Evolutionary conservation across 768 basidiomycete genomes (phyloP).

Genomic region (Heimioporus sp.): DNA sequence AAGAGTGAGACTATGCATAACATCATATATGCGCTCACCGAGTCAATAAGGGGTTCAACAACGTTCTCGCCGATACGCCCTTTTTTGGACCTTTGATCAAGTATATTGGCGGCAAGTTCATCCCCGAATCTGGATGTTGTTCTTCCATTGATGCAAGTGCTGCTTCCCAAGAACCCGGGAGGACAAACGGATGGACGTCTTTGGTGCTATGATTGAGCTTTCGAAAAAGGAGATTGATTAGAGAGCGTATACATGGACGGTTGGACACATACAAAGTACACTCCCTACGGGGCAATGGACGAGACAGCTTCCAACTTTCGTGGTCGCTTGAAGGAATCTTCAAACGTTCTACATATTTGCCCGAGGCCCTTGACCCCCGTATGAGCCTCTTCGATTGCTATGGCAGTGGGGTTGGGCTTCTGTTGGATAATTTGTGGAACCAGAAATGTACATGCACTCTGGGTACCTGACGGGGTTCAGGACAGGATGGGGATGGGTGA

Average conservation of each 20-base stretch:
- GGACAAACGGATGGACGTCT: constrained; percentile 33
- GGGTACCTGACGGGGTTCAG: constrained; percentile 17
- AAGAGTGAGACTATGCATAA: background rate
- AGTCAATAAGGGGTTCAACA: constrained; percentile 66
- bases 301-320: constrained; percentile 23
- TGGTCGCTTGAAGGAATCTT: constrained; percentile 58
- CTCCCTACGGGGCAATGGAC: constrained; percentile 46
- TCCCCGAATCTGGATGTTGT: constrained; percentile 3
- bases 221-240: constrained; percentile 16
- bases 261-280: constrained; percentile 44
- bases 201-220: constrained; percentile 27
- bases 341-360: constrained; percentile 57
- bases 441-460: constrained; percentile 12
- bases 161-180: constrained; percentile 37
- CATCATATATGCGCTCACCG: constrained; percentile 37
- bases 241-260: background rate
- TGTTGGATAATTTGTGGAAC: constrained; percentile 12
- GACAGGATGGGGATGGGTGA: constrained; percentile 67
- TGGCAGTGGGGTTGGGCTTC: constrained; percentile 33
- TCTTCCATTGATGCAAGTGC: constrained; percentile 20
- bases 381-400: constrained; percentile 55
- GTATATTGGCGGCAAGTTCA: constrained; percentile 38
- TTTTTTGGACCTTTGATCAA: constrained; percentile 86
- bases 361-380: constrained; percentile 70
- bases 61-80: constrained; percentile 72